Evolutionary conservation across 2,329 filamentous ascomycete species (phyloP), one percentile per base, ranked within the genome.

Genomic region (Pseudogymnoascus destructans): DNA sequence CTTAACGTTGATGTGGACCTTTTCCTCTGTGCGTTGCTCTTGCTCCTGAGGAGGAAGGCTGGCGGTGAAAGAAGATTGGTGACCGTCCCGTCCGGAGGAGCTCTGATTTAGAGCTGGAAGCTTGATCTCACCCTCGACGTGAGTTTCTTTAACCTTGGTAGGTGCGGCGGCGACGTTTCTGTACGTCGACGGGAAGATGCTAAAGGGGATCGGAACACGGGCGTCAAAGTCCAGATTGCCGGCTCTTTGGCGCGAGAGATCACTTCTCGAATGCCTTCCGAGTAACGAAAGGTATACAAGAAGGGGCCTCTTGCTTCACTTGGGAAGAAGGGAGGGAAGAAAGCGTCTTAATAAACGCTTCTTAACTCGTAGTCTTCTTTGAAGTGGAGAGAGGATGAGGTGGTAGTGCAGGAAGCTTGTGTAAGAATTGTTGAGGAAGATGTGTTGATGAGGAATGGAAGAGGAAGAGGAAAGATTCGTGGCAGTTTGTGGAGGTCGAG

Each of bases 161-260:
- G 77, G 79, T 77, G 79, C 78, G 77, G 79, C 78, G 77, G 83
- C 81, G 80, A 72, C 73, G 73, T 79, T 79, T 74, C 87, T 84
- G 83, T 96, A 97, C 77, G 90, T 89, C 77, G 90, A 95, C 80
- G 92, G 92, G 85, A 97, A 96, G 87, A 96, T 87, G 88, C 90
- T 96, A 85, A 96, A 95, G 79, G 92, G 92, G 78, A 97, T 93
- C 81, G 92, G 89, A 78, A 96, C 88, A 78, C 90, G 88, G 79
- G 91, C 90, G 87, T 95, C 91, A 93, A 95, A 96, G 89, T 96
- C 91, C 91, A 96, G 91, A 81, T 89, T 96, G 89, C 79, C 89
- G 86, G 86, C 84, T 87, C 84, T 77, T 73, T 74, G 75, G 77
- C 77, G 83, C 75, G 72, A 75, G 76, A 78, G 73, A 75, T 77